Conservation (phyloP, 192 early-diverging fungal genomes). For the Backusella tarrabulga region DNA sequence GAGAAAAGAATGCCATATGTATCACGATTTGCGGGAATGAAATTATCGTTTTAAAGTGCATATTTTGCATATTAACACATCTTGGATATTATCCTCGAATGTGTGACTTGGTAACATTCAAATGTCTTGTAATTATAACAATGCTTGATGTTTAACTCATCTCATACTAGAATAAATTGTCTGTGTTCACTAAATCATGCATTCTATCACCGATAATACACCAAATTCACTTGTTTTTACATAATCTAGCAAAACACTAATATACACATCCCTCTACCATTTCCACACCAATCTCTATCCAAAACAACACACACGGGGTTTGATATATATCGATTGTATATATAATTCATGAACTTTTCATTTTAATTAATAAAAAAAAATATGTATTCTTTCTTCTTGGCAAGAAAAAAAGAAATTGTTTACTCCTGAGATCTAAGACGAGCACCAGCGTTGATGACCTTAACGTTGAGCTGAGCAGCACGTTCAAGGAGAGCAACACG, state of each 20-base stretch:
- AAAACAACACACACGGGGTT: background rate
- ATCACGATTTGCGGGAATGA: background rate
- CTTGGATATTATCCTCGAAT: too few species aligned
- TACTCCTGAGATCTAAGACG: constrained; percentile 81
- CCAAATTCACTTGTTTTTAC: too few species aligned
- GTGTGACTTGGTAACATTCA: too few species aligned
- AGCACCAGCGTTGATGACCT: constrained; percentile 92
- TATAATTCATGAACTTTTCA: background rate
- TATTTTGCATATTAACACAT: too few species aligned
- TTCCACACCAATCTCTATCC: background rate
- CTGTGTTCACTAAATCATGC: too few species aligned
- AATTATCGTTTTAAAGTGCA: background rate
- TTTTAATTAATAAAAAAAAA: background rate
- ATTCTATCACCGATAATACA: too few species aligned
- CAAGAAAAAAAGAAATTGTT: constrained; percentile 18
- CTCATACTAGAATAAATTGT: too few species aligned
- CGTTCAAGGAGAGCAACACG: constrained; percentile 90
- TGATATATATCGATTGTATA: background rate
- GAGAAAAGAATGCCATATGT: background rate
- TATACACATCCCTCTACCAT: background rate
- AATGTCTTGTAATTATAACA: too few species aligned
- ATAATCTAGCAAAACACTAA: too few species aligned
- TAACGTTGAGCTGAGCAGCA: constrained; percentile 94
- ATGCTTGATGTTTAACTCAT: too few species aligned
- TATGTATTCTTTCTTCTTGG: background rate